Evolutionary conservation across 2,329 filamentous ascomycete genomes (phyloP), one percentile per base, ranked within the genome.

Genomic region (Talaromyces piceae): DNA sequence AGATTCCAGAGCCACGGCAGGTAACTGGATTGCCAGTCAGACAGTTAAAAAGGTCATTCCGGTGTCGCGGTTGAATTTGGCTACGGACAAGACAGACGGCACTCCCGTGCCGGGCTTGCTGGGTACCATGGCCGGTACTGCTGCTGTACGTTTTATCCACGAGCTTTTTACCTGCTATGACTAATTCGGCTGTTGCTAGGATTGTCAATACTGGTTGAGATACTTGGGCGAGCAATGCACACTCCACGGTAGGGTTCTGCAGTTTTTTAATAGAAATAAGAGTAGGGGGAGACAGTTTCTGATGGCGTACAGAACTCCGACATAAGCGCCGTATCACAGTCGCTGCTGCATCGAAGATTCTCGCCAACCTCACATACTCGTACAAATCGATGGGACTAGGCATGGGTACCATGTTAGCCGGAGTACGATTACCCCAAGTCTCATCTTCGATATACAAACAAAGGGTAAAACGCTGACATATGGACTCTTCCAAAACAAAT

Each of bases 361-460:
- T 98, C 61, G 89, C 93, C 67, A 98, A 98, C 77, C 78, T 98
- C 61, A 91, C 96, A 65, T 98, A 97, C 80, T 85, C 84, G 63
- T 98, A 98, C 83, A 98, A 98, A 78, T 91, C 91, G 66, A 95
- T 95, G 88, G 93, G 93, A 31, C 77, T 98, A 64, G 95, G 88
- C 69, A 98, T 98, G 93, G 93, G 93, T 61, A 98, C 93, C 66
- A 98, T 98, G 93, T 95, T 93, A 73, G 91, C 93, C 30, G 93
- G 93, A 65, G 93, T 98, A 59, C 93, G 93, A 58, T 82, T 88
- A n/a, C n/a, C 89, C 12, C 88, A 89, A 30, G 87, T 88, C 39
- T 45, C 13, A 28, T 13, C 12, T n/a, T n/a, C 13, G n/a, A 7
- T 8, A 26, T 20, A 22, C 3, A 20, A 22, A 20, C 7, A 25